These are phyloP conservation scores for Kluyveromyces siamensis DNA, from an alignment of 805 yeast species.

Conservation along the genomic window DNA sequence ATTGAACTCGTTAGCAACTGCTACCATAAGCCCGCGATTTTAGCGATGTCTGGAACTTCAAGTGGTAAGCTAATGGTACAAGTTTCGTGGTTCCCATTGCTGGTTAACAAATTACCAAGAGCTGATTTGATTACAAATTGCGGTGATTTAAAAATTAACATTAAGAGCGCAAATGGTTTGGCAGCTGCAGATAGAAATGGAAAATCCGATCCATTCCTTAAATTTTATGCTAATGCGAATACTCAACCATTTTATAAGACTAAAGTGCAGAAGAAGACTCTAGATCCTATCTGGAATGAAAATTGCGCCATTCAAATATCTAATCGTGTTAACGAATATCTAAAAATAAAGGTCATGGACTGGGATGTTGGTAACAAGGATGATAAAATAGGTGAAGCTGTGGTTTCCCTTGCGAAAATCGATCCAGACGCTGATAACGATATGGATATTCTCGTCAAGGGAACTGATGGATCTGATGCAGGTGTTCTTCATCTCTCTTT, in stretches of 20 bases:
- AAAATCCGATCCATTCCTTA: constrained; percentile 84
- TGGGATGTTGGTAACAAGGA: constrained; percentile 93
- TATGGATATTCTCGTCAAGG: constrained; percentile 41
- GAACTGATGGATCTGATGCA: constrained; percentile 34
- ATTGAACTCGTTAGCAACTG: constrained; percentile 52
- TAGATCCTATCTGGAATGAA: constrained; percentile 89
- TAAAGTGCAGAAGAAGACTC: constrained; percentile 73
- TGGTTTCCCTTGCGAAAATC: constrained; percentile 47
- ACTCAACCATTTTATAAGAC: constrained; percentile 58
- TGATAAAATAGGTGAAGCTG: constrained; percentile 67
- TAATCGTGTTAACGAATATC: constrained; percentile 51
- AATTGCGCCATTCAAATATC: constrained; percentile 42
- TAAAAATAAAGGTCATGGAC: constrained; percentile 58
- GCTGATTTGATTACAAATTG: constrained; percentile 66
- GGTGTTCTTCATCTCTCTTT: constrained; percentile 58
- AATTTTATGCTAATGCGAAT: constrained; percentile 56
- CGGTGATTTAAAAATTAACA: constrained; percentile 58
- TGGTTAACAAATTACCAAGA: constrained; percentile 51
- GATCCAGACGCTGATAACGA: constrained; percentile 48
- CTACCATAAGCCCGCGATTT: constrained; percentile 49
- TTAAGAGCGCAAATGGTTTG: constrained; percentile 56
- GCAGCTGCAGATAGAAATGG: constrained; percentile 88
- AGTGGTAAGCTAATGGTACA: constrained; percentile 47
- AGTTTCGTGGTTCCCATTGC: constrained; percentile 73
- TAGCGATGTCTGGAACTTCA: constrained; percentile 47